These are phyloP conservation scores for Hyaloscypha hepaticicola DNA, from an alignment of 495 filamentous ascomycete species.

Conservation along the genomic window DNA sequence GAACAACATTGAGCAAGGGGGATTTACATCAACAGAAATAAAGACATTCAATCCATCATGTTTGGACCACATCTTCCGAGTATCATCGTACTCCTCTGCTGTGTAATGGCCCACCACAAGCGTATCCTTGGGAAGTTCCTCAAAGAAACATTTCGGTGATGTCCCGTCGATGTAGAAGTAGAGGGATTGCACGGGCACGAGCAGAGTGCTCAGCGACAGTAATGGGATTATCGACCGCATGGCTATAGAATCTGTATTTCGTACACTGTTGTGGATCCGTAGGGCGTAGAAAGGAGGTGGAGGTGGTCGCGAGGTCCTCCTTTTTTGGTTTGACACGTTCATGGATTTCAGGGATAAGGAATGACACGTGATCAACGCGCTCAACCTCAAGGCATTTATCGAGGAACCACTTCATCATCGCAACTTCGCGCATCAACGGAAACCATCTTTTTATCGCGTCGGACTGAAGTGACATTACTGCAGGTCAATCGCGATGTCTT, in stretches of 20 bases:
- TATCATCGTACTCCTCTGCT: conserved; percentile 74
- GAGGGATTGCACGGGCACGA: conserved; percentile 70
- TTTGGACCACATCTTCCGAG: conserved; percentile 60
- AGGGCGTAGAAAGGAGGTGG: conserved; percentile 16
- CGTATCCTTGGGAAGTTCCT: conserved; percentile 97
- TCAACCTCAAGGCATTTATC: neutral
- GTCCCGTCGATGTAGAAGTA: conserved; percentile 95
- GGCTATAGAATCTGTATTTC: conserved; percentile 17
- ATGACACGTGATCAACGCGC: conserved; percentile 14
- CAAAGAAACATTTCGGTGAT: conserved; percentile 88
- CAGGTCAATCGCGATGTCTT: conserved; percentile 56
- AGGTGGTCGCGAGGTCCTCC: conserved; percentile 21
- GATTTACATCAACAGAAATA: conserved; percentile 79
- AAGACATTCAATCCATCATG: conserved; percentile 75
- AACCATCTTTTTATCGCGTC: neutral
- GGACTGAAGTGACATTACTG: neutral
- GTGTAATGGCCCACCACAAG: conserved; percentile 90
- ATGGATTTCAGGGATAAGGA: neutral
- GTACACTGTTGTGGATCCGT: neutral
- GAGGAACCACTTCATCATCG: conserved; percentile 4
- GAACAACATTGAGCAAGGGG: neutral
- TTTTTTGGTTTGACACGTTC: conserved; percentile 12
- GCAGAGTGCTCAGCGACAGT: conserved; percentile 45
- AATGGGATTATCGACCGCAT: conserved; percentile 53
- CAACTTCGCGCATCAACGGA: neutral